Evolutionary conservation across 345 rosid genomes (phyloP), one percentile per base, ranked within the genome.

Genomic region (Gossypium stocksii): DNA sequence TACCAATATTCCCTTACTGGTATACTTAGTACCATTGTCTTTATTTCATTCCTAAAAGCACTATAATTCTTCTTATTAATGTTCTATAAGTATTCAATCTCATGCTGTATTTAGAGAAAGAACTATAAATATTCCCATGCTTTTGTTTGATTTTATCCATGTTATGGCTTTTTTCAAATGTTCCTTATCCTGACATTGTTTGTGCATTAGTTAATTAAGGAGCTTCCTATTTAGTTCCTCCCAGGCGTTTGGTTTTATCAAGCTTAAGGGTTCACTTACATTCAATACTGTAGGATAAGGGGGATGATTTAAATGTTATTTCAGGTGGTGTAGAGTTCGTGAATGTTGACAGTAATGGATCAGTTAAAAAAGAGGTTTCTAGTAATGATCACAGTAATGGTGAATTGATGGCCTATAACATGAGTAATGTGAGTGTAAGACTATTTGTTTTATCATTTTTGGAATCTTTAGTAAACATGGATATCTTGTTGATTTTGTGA

Each of bases 341-440:
- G 34, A 48, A 45, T 46, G 70, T 38, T 44, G 56, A 23, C 48
- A 54, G 23, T 38, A 70, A 25, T 71, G 76, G 67, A 71, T 53
- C 66, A 10, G 80, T 68, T 29, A 58, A 74, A 58, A 75, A 10
- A 53, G 70, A 67, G 70, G 73, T 34, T 34, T 63, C 20, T 44
- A 57, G 12, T 69, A 17, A 19, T 46, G 52, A 20, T 74, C 74
- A 57, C 9, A 64, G 29, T 29, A 41, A 41, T 54, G 61, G 34
- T 57, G 74, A 73, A 15, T 20, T 22, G 61, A 23, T 29, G 68
- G 60, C 70, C 61, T 46, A n/a, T 60, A 60, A 72, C 80, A 78
- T 79, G 56, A 71, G 76, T 67, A 9, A 48, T 23, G 22, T 52
- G 43, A 23, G 54, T 74, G 38, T 51, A 53, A 13, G 48, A 17